These are phyloP conservation scores for Lachancea mirantina DNA, from an alignment of 805 yeast genomes.

Conservation along the genomic window DNA sequence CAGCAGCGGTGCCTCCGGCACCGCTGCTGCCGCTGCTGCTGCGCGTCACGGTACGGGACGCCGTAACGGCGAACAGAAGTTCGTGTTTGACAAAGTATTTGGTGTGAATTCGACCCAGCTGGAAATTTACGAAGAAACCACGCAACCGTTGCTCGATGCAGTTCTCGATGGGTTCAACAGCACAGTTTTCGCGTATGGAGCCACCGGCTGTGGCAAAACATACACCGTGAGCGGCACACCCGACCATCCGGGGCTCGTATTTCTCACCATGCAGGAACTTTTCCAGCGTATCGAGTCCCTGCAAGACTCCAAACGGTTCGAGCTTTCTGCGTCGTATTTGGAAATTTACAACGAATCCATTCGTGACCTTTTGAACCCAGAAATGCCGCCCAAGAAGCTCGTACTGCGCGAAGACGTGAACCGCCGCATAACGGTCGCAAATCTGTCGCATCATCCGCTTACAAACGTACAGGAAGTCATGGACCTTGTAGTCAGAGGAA, in stretches of 20 bases:
- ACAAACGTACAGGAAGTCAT: constrained; percentile 61
- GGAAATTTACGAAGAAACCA: constrained; percentile 59
- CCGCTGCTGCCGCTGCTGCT: too few relatives aligned
- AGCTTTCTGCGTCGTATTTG: constrained; percentile 62
- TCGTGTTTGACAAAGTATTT: constrained; percentile 75
- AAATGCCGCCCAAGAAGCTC: constrained; percentile 38
- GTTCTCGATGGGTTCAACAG: constrained; percentile 83
- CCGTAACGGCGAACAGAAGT: constrained; percentile 51
- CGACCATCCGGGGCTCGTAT: constrained; percentile 71
- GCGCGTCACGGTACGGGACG: constrained; percentile 9
- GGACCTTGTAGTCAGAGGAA: constrained; percentile 69
- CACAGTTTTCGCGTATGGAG: constrained; percentile 93
- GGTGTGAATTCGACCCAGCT: constrained; percentile 58
- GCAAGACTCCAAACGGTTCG: constrained; percentile 48
- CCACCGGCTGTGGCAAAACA: constrained; percentile 98
- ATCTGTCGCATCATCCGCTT: constrained; percentile 59
- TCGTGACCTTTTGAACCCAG: constrained; percentile 66
- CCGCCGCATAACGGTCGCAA: constrained; percentile 57
- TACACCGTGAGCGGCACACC: constrained; percentile 78
- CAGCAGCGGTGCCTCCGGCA: constrained; percentile 1
- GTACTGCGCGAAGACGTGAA: constrained; percentile 66
- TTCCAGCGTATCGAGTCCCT: constrained; percentile 53
- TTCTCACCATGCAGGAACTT: constrained; percentile 68
- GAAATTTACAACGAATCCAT: constrained; percentile 91
- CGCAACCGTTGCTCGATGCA: constrained; percentile 64